Base-by-base conservation (phyloP, 1,139 yeast species). In the Pichia sp. region DNA sequence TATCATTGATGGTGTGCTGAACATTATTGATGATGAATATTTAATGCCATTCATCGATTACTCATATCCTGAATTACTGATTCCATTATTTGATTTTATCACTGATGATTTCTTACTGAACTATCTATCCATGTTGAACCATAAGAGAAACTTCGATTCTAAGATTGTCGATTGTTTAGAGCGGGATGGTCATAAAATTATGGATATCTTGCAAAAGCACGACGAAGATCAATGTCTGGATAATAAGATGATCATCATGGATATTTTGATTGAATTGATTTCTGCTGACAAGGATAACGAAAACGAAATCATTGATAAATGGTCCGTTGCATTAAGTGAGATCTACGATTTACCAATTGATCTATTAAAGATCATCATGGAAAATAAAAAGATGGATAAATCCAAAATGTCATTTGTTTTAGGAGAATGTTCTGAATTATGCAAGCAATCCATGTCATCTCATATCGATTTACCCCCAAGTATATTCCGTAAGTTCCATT, bases 281-380 rank as follows among this genome's bases (percentile, higher is more conserved):
- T 79, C 82, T 22, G 76, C 79, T 58, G 71, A 62, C 11, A 76
- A 76, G 1, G 70, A 77, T 11, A 76, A 76, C 1, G 70, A 77
- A 51, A 75, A 71, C 14, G 76, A 75, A 35, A 73, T 79, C 52
- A 69, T 83, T 47, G 71, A 77, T 46, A 75, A 77, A 48, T 84
- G 88, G 87, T 73, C 57, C 38, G 72, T 70, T 44, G 75, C 82
- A 36, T 67, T 85, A 45, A 70, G 70, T 4, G 75, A 76, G 20
- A 88, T 83, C 66, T 78, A 82, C 58, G 81, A 80, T 57, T 77
- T 90, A 56, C 82, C 94, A 8, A 70, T 79, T 5, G 83, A 77
- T 46, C 83, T 87, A 61, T 74, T 91, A 54, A 80, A 79, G 21
- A 65, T 67, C n/a, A 62, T 74, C 15, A 56, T 75, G 44, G 68